A percentile compares a stretch with the other conserved stretches of the same genome.
These are phyloP conservation scores for Dendryphion nanum DNA, from an alignment of 2,329 filamentous ascomycete genomes.

Conservation along the genomic window DNA sequence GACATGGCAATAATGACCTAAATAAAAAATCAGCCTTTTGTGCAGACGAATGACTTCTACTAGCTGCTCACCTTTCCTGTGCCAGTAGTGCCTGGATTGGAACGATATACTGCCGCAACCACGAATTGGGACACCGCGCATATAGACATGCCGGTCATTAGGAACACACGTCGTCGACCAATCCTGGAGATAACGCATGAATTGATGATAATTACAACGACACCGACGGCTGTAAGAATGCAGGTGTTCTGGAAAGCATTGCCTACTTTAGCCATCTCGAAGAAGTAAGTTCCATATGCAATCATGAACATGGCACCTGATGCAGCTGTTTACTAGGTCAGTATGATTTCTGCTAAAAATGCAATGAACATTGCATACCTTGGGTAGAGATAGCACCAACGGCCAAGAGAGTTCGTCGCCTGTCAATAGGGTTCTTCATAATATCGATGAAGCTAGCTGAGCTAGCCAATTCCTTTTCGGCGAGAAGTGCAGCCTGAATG, in stretches of 20 bases:
- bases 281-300: conserved; percentile 35
- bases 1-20: conserved; percentile 56
- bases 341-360: no score
- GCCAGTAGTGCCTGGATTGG: conserved; percentile 37
- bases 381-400: conserved; percentile 52
- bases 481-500: conserved; percentile 27
- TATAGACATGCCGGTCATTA: conserved; percentile 51
- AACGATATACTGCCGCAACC: conserved; percentile 54
- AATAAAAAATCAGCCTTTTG: no score
- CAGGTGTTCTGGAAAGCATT: conserved; percentile 56
- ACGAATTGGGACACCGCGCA: conserved; percentile 57
- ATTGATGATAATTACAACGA: conserved; percentile 55
- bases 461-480: conserved; percentile 46
- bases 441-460: conserved; percentile 53
- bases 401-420: conserved; percentile 50
- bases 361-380: no score
- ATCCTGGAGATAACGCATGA: conserved; percentile 52
- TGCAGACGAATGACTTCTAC: no score
- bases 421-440: conserved; percentile 53
- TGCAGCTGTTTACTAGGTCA: no score
- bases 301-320: conserved; percentile 53
- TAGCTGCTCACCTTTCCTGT: conserved; percentile 46
- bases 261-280: conserved; percentile 32
- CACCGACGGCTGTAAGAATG: conserved; percentile 55
- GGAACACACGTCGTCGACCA: conserved; percentile 54